Percentiles rank a stretch among this genome's conserved stretches.
Evolutionary conservation across 192 early-diverging fungal genomes (phyloP).

Genomic region (Backusella westeae): DNA sequence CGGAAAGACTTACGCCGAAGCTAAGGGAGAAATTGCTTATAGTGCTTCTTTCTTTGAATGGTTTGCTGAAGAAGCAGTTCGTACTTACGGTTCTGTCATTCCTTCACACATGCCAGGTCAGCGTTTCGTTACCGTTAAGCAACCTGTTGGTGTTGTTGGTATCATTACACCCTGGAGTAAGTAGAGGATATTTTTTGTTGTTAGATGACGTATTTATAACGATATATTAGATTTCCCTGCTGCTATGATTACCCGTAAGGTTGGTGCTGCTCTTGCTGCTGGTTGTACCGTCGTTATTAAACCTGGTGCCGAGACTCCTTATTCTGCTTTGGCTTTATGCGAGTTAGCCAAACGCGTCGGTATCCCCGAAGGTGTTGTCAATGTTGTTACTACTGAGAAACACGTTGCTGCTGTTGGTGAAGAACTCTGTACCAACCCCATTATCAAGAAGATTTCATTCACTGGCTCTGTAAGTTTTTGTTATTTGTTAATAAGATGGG

Average conservation of each 20-base stretch:
- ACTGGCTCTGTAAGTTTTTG: slow-evolving; percentile 64
- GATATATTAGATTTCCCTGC: slow-evolving; percentile 69
- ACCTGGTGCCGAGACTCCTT: slow-evolving; percentile 60
- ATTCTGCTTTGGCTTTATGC: slow-evolving; percentile 53
- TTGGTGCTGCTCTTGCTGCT: slow-evolving; percentile 75
- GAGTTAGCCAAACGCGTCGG: slow-evolving; percentile 57
- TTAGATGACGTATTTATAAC: background rate
- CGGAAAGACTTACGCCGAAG: slow-evolving; percentile 70
- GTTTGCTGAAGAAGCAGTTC: slow-evolving; percentile 84
- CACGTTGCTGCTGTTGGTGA: slow-evolving; percentile 58
- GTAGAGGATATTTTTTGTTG: background rate
- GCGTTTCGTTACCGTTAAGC: slow-evolving; percentile 68
- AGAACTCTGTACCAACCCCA: slow-evolving; percentile 54
- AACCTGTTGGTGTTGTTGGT: slow-evolving; percentile 79
- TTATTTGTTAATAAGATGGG: background rate
- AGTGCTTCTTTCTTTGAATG: slow-evolving; percentile 78
- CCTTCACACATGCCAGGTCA: slow-evolving; percentile 54
- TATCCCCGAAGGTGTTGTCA: slow-evolving; percentile 69
- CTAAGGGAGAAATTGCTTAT: slow-evolving; percentile 63
- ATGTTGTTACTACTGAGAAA: slow-evolving; percentile 61
- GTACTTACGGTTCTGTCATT: slow-evolving; percentile 78
- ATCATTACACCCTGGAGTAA: slow-evolving; percentile 75
- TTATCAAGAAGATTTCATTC: slow-evolving; percentile 71
- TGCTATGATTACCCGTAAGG: slow-evolving; percentile 82
- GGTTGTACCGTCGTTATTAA: slow-evolving; percentile 79